Evolutionary conservation across 805 yeast species (phyloP).

Genomic region (Saccharomycodes ludwigii): DNA sequence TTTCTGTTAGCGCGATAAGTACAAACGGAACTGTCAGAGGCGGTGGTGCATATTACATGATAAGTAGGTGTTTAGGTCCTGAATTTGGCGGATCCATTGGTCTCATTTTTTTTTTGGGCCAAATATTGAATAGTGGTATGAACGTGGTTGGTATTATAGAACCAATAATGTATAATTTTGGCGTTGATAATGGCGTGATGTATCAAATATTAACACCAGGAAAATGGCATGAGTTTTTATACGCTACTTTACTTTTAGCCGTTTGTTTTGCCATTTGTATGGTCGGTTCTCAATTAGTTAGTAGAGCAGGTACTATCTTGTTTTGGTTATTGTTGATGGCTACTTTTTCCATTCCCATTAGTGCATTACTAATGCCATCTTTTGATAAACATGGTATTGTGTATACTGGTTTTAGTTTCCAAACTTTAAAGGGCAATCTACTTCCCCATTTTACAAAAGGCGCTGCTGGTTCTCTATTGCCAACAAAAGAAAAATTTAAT

Average conservation of each 20-base stretch:
- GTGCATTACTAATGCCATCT: slow-evolving; percentile 54
- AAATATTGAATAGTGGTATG: slow-evolving; percentile 79
- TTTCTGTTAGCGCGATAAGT: slow-evolving; percentile 89
- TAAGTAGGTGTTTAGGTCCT: slow-evolving; percentile 87
- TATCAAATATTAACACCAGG: slow-evolving; percentile 53
- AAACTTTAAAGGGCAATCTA: slow-evolving; percentile 51
- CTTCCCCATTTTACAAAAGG: slow-evolving; percentile 75
- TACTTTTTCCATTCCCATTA: slow-evolving; percentile 72
- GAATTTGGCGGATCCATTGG: slow-evolving; percentile 99
- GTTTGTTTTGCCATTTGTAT: slow-evolving; percentile 65
- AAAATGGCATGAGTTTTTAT: slow-evolving; percentile 52
- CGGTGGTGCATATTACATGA: slow-evolving; percentile 98
- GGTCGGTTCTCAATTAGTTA: slow-evolving; percentile 70
- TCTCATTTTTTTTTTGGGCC: slow-evolving; percentile 86
- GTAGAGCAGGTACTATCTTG: slow-evolving; percentile 67
- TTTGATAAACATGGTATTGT: slow-evolving; percentile 37
- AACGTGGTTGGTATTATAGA: slow-evolving; percentile 94
- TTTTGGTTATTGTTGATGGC: slow-evolving; percentile 57
- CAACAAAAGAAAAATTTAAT: slow-evolving; percentile 58
- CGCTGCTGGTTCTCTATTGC: slow-evolving; percentile 77
- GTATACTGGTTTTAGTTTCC: slow-evolving; percentile 69
- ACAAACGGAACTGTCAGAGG: slow-evolving; percentile 97
- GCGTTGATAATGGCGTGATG: slow-evolving; percentile 43
- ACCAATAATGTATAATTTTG: slow-evolving; percentile 75
- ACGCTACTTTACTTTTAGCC: slow-evolving; percentile 59